phyloP scores from a whole-genome alignment of 805 yeast genomes.

The Candida coquimbonensis region DNA sequence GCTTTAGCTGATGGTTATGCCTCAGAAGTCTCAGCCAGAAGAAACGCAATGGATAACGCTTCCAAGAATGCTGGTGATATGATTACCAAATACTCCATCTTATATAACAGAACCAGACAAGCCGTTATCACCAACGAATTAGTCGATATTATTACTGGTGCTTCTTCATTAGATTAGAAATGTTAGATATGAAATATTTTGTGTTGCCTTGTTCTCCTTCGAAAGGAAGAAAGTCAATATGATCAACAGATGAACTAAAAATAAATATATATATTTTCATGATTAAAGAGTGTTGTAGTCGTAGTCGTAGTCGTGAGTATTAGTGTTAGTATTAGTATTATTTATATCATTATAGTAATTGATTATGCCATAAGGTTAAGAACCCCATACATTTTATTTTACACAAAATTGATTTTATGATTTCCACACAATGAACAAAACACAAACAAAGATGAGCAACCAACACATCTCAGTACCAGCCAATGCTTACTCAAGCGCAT shows the following conservation, averaged over 20 bases:
- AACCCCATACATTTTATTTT: not conserved
- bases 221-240: slow-evolving; percentile 4
- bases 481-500: slow-evolving; percentile 18
- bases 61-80: slow-evolving; percentile 99
- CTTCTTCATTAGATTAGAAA: slow-evolving; percentile 86
- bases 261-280: slow-evolving; percentile 4
- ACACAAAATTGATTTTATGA: no score
- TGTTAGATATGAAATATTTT: not conserved
- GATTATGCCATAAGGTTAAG: not conserved
- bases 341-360: no score
- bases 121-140: slow-evolving; percentile 98
- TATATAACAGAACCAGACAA: slow-evolving; percentile 99
- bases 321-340: no score
- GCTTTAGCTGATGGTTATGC: slow-evolving; percentile 98
- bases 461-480: slow-evolving; percentile 11
- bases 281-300: not conserved
- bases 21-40: slow-evolving; percentile 95
- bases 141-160: slow-evolving; percentile 99
- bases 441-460: not conserved
- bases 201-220: slow-evolving; percentile 3
- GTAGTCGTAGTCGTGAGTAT: no score
- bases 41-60: slow-evolving; percentile 99
- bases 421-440: not conserved
- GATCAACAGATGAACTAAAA: slow-evolving; percentile 1
- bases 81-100: slow-evolving; percentile 92